Evolutionary conservation across 177 flowering plant genomes (phyloP), one percentile per base, ranked within the genome.

Genomic region (Vitis hybrid): DNA sequence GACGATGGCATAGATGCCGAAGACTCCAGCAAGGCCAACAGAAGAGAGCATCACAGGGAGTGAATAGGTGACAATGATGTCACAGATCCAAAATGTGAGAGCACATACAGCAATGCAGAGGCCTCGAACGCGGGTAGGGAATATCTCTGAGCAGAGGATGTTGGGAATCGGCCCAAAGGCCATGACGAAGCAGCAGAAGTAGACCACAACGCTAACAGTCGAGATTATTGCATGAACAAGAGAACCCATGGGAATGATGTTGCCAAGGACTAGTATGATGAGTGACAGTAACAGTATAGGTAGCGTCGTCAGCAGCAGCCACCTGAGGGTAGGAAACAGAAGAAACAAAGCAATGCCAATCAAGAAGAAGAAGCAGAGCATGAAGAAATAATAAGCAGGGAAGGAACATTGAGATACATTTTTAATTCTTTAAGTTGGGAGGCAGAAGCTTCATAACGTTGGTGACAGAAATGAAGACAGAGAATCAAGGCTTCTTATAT

Each of bases 111-210:
- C 82, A 14, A 84, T 82, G 75, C 85, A 84, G 24, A 82, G 49
- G 2, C 85, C 83, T 10, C 87, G 80, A 18, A 80, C 85, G 10
- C 79, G 72, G 14, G 87, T 84, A 9, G 87, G 87, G 73, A 84
- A 84, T 64, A 84, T 84, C 60, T 82, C 87, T 1, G 83, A 60
- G 70, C 87, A 84, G 8, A 84, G 72, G 54, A 81, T 83, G 70
- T 81, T 81, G 6, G 86, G 86, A 49, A 81, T 75, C 10, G 81
- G 79, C 5, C 86, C 86, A 30, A 74, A 81, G 3, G 82, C 86
- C 86, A 79, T 83, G 15, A 79, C 84, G 54, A 83, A 81, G 71
- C 52, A 56, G 68, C 86, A 74, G 61, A 77, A 70, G 70, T 81
- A 83, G 24, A 81, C 65, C 12, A 83, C 62, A 2, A 83, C 82